phyloP scores from a whole-genome alignment of 2,329 filamentous ascomycete species.

The Verticillium alfalfae region DNA sequence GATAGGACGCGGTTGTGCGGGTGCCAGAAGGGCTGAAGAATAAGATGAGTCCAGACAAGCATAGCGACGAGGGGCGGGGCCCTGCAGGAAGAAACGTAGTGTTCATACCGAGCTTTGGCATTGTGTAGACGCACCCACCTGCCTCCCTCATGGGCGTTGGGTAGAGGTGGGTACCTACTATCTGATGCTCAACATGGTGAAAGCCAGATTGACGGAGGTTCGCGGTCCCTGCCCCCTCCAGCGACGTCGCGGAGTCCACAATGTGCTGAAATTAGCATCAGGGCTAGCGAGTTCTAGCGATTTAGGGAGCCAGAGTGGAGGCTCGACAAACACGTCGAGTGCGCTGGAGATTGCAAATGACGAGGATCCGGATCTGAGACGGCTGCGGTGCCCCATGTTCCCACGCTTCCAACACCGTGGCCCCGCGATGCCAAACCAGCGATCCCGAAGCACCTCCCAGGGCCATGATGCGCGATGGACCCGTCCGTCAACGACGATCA shows the following conservation, averaged over 20 bases:
- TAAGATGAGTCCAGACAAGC: background rate
- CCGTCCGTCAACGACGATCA: background rate
- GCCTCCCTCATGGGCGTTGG: too few species aligned
- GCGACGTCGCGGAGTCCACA: background rate
- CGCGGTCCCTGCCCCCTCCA: background rate
- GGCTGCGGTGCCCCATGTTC: background rate
- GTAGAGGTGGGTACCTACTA: too few species aligned
- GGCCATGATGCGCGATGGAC: background rate
- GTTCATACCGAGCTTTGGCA: background rate
- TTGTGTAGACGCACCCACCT: too few species aligned
- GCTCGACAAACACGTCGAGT: background rate
- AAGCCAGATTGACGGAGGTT: background rate
- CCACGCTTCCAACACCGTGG: background rate
- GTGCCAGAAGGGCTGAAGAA: background rate
- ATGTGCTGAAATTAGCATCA: background rate
- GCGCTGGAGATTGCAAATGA: background rate
- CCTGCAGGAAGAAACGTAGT: background rate
- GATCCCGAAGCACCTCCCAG: background rate
- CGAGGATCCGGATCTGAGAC: slow-evolving; percentile 1
- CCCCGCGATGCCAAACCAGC: background rate
- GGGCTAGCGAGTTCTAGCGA: background rate
- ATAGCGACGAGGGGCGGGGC: too few species aligned
- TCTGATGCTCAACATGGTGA: too few species aligned
- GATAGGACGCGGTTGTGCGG: background rate
- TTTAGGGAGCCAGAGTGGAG: background rate